Base-by-base conservation (phyloP, 1,284 basidiomycete species). In the Somion occarium region DNA sequence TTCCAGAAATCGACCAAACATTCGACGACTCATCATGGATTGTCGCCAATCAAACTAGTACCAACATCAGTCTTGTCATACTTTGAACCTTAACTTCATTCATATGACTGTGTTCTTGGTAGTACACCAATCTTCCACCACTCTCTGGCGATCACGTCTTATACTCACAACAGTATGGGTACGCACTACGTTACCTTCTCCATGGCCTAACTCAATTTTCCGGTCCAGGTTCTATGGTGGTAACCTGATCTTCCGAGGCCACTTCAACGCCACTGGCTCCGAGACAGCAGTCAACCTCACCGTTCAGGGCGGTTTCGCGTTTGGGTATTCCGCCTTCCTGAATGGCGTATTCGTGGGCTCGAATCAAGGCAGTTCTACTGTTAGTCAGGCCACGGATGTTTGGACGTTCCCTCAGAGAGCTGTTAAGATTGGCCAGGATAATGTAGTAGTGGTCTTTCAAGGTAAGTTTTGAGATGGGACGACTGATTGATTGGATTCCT, bases 151-250 rank as follows among this genome's bases (percentile, higher is more conserved):
- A 64, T 37, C 63, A 63, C 24, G 73, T 77, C 15, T 62, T 78
- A 24, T 77, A 77, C 57, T 75, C 74, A 1, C 75, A 77, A 48
- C 74, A 78, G 66, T 77, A 78, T 51, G 75, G 74, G 75, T 76
- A 55, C 22, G 65, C 53, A 22, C 15, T 11, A 12, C 18, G 4
- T 38, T 3, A 25, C 22, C 39, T 49, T 4, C 4, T 18, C 26
- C 38, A 15, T 18, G 22, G 44, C 23, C 18, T 22, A 15, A 46
- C 47, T 38, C 25, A 55, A 24, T 11, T n/a, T 27, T 5, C 25
- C 18, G 13, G 9, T 25, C 13, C 53, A 73, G 73, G 7, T 75
- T 76, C 57, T 76, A 75, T 51, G 74, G 73, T 4, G 74, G 74
- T 1, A 71, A 76, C 51, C 61, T 79, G 24, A 71, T 81, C 41